Evolutionary conservation across 2,329 filamentous ascomycete genomes (phyloP).

Genomic region (Penicillium concentricum): DNA sequence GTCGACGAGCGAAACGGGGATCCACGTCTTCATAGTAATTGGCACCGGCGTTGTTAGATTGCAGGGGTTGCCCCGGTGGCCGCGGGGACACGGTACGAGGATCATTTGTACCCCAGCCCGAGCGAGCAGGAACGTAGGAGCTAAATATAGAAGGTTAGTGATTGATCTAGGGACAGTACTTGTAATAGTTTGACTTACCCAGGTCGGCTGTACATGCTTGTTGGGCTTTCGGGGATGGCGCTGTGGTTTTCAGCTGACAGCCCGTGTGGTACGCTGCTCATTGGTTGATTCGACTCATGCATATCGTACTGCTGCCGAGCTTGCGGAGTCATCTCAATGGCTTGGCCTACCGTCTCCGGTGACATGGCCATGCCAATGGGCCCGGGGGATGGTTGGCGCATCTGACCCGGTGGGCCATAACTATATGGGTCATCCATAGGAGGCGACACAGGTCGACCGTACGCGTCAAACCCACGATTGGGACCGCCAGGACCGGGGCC

Average conservation of each 20-base stretch:
- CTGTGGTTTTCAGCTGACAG: slow-evolving; percentile 27
- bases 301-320: slow-evolving; percentile 44
- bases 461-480: slow-evolving; percentile 32
- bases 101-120: slow-evolving; percentile 34
- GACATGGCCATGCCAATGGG: slow-evolving; percentile 37
- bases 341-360: slow-evolving; percentile 56
- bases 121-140: slow-evolving; percentile 49
- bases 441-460: slow-evolving; percentile 34
- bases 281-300: slow-evolving; percentile 36
- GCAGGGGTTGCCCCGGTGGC: slow-evolving; percentile 9
- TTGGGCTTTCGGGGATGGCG: slow-evolving; percentile 56
- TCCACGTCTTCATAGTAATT: slow-evolving; percentile 93
- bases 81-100: slow-evolving; percentile 17
- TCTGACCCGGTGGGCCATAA: slow-evolving; percentile 14
- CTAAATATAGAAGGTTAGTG: slow-evolving; percentile 20
- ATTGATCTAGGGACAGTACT: background rate
- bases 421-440: slow-evolving; percentile 27
- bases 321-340: slow-evolving; percentile 78
- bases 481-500: slow-evolving; percentile 38
- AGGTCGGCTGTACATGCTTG: slow-evolving; percentile 70
- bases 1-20: slow-evolving; percentile 67
- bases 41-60: background rate
- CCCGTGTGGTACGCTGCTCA: slow-evolving; percentile 24
- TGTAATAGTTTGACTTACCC: slow-evolving; percentile 58
- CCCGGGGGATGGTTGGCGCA: slow-evolving; percentile 33